Conservation (phyloP, 495 filamentous ascomycete species). For the Aspergillus heteromorphus region DNA sequence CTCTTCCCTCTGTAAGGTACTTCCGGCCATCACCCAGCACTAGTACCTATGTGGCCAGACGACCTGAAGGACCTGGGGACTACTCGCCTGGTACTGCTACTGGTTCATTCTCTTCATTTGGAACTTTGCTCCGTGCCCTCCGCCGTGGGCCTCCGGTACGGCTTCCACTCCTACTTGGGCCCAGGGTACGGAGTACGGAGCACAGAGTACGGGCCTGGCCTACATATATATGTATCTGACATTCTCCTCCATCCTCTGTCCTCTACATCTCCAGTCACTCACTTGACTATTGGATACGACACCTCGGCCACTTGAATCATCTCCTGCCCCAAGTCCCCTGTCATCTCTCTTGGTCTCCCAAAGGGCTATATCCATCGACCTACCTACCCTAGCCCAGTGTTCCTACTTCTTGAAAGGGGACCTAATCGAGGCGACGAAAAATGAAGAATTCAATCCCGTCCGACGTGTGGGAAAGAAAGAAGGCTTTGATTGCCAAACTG, state of each 20-base stretch:
- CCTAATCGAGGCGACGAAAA: not conserved
- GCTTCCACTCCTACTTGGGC: not conserved
- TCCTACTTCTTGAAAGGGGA: not conserved
- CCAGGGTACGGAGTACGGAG: not conserved
- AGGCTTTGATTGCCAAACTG: constrained; percentile 39
- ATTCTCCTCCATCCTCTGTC: constrained; percentile 4
- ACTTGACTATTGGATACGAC: not conserved
- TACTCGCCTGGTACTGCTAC: not conserved
- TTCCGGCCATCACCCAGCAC: not conserved
- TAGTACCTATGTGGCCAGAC: not conserved
- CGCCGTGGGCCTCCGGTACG: not conserved
- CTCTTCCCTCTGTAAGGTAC: not conserved
- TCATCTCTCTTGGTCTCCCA: too few species aligned
- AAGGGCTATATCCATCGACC: not conserved
- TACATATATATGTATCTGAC: constrained; percentile 14
- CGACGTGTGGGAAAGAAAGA: constrained; percentile 48
- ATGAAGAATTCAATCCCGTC: constrained; percentile 47
- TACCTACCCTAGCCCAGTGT: not conserved
- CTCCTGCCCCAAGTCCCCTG: not conserved
- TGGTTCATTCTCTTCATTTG: not conserved
- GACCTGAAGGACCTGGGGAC: constrained; percentile 1
- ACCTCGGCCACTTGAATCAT: not conserved
- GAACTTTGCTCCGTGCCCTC: constrained; percentile 1
- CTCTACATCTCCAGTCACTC: not conserved
- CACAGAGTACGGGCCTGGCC: not conserved